A percentile compares a stretch with the other conserved stretches of the same genome.
Conservation (phyloP, 495 filamentous ascomycete species). For the Penicillium canescens region DNA sequence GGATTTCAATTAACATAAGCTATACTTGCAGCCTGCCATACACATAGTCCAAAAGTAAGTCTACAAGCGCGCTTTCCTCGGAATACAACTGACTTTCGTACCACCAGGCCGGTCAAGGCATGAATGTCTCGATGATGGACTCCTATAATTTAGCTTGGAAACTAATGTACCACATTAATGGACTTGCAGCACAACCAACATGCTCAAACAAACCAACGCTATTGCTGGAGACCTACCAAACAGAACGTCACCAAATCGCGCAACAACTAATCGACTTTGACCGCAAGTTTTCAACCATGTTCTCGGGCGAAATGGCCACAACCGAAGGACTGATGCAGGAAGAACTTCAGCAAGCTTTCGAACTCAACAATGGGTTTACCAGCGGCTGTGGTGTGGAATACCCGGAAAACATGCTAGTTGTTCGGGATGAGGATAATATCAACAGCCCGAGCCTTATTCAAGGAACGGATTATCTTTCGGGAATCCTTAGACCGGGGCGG, state of each 20-base stretch:
- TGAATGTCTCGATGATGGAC: constrained; percentile 86
- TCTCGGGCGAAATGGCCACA: constrained; percentile 43
- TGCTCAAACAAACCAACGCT: constrained; percentile 40
- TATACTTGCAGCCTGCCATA: constrained; percentile 49
- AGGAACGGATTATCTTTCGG: constrained; percentile 43
- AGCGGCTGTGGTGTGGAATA: constrained; percentile 48
- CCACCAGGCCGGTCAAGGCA: constrained; percentile 74
- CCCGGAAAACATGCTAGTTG: constrained; percentile 31
- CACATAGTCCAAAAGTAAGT: constrained; percentile 65
- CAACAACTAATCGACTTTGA: constrained; percentile 75
- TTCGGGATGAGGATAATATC: constrained; percentile 18
- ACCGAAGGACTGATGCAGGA: constrained; percentile 43
- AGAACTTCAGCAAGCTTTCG: constrained; percentile 51
- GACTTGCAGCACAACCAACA: constrained; percentile 42
- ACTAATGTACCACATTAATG: constrained; percentile 65
- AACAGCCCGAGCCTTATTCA: constrained; percentile 20
- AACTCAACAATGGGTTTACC: constrained; percentile 41
- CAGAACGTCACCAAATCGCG: constrained; percentile 66
- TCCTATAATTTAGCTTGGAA: constrained; percentile 84
- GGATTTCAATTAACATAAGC: too few species aligned
- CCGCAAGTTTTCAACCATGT: constrained; percentile 52
- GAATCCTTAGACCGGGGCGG: constrained; percentile 31
- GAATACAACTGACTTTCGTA: too few species aligned
- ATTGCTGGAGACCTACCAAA: constrained; percentile 67
- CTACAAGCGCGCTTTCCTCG: too few species aligned